Conservation (phyloP, 2,329 filamentous ascomycete species). For the Talaromyces sp. region DNA sequence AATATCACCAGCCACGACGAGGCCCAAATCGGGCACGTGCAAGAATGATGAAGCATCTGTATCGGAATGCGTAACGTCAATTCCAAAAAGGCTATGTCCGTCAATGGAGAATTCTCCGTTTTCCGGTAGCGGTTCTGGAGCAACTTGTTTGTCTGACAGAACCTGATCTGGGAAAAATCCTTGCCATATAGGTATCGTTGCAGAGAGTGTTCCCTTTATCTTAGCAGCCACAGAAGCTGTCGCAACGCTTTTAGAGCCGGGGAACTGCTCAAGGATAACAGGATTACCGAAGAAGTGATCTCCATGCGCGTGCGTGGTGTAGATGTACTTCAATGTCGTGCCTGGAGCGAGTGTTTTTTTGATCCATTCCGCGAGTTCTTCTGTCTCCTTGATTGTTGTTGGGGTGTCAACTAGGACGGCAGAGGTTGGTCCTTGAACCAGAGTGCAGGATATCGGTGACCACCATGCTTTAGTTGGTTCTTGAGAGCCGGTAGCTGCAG, state of each 20-base stretch:
- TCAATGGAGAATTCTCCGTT: slow-evolving; percentile 12
- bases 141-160: neutral
- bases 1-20: slow-evolving; percentile 37
- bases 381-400: slow-evolving; percentile 23
- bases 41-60: slow-evolving; percentile 32
- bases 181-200: neutral
- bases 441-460: slow-evolving; percentile 18
- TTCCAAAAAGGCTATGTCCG: slow-evolving; percentile 16
- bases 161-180: slow-evolving; percentile 4
- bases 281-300: slow-evolving; percentile 39
- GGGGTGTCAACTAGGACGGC: slow-evolving; percentile 40
- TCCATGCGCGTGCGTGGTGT: slow-evolving; percentile 42
- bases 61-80: slow-evolving; percentile 27
- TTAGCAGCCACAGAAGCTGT: slow-evolving; percentile 19
- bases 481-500: neutral
- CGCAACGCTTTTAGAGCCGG: slow-evolving; percentile 18
- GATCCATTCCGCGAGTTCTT: slow-evolving; percentile 35
- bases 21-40: slow-evolving; percentile 29
- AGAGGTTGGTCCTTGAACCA: slow-evolving; percentile 23
- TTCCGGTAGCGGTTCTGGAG: neutral
- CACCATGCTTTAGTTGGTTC: neutral
- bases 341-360: slow-evolving; percentile 23
- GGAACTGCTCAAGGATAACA: slow-evolving; percentile 27
- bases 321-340: slow-evolving; percentile 31
- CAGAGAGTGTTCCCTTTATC: slow-evolving; percentile 18